A percentile compares a stretch with the other conserved stretches of the same genome.
Evolutionary conservation across 257 asterid species (phyloP).

Genomic region (Gentiana dahurica): DNA sequence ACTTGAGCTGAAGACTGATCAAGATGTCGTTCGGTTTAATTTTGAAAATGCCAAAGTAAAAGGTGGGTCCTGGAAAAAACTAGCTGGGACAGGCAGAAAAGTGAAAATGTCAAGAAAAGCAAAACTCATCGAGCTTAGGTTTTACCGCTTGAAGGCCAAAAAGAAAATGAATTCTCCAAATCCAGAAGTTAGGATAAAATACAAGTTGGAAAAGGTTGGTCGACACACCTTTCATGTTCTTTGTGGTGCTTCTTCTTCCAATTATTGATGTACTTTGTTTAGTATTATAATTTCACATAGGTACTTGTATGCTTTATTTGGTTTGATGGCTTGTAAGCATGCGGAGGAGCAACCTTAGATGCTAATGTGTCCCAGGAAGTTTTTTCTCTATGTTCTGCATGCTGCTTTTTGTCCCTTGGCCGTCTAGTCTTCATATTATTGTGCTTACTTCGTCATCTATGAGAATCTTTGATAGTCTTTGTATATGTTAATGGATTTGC

Average conservation of each 20-base stretch:
- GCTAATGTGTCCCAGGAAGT: background rate
- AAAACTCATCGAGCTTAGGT: slow-evolving; percentile 80
- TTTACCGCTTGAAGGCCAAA: slow-evolving; percentile 83
- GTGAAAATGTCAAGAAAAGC: slow-evolving; percentile 50
- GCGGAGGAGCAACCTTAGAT: background rate
- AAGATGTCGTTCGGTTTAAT: slow-evolving; percentile 59
- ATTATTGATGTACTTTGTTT: background rate
- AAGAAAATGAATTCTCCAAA: slow-evolving; percentile 92
- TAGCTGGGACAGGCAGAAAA: slow-evolving; percentile 17
- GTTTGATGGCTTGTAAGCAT: background rate
- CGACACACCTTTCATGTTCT: background rate
- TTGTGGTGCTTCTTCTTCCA: background rate
- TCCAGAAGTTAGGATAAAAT: slow-evolving; percentile 90
- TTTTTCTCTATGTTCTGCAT: background rate
- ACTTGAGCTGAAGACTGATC: slow-evolving; percentile 51
- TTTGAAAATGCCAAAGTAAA: slow-evolving; percentile 28
- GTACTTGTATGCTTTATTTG: background rate
- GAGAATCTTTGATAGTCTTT: too few species aligned
- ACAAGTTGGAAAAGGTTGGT: slow-evolving; percentile 87
- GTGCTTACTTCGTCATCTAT: too few species aligned
- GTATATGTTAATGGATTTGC: too few species aligned
- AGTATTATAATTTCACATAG: background rate
- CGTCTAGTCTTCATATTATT: too few species aligned
- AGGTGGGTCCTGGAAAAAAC: slow-evolving; percentile 22
- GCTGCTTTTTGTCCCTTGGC: too few species aligned